phyloP scores from a whole-genome alignment of 108 stramenopile genomes.

The Ochromonas danica region DNA sequence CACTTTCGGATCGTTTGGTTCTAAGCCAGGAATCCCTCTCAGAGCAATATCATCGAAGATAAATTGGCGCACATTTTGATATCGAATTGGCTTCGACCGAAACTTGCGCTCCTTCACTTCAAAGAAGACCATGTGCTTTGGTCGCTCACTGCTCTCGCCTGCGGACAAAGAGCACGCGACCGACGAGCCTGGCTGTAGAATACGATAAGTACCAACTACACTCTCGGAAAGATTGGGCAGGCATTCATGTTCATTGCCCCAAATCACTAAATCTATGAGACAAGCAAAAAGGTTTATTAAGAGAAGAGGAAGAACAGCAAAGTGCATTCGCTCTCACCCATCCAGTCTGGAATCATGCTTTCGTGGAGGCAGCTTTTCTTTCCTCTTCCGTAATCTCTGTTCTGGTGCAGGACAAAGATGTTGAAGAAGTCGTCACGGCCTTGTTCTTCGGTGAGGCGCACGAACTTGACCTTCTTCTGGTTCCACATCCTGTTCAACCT shows the following conservation, averaged over 20 bases:
- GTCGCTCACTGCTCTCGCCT: slow-evolving; percentile 70
- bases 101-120: slow-evolving; percentile 71
- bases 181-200: slow-evolving; percentile 80
- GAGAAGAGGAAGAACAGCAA: slow-evolving; percentile 1
- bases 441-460: slow-evolving; percentile 43
- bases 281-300: neutral
- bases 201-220: slow-evolving; percentile 82
- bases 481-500: slow-evolving; percentile 93
- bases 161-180: slow-evolving; percentile 77
- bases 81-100: slow-evolving; percentile 67
- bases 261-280: slow-evolving; percentile 7
- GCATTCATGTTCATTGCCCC: slow-evolving; percentile 94
- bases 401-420: slow-evolving; percentile 94
- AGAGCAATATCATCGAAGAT: slow-evolving; percentile 66
- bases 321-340: slow-evolving; percentile 63
- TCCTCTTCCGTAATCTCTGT: slow-evolving; percentile 88
- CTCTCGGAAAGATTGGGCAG: slow-evolving; percentile 69
- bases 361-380: slow-evolving; percentile 92
- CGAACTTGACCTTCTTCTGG: slow-evolving; percentile 68
- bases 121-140: slow-evolving; percentile 73
- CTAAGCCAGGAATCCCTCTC: slow-evolving; percentile 55
- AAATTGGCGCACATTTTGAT: slow-evolving; percentile 56
- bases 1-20: slow-evolving; percentile 69
- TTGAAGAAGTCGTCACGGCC: slow-evolving; percentile 68
- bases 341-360: slow-evolving; percentile 96